Percentiles rank a stretch among this genome's conserved stretches.
Conservation (phyloP, 2,329 filamentous ascomycete species). For the Alternaria consortialis region DNA sequence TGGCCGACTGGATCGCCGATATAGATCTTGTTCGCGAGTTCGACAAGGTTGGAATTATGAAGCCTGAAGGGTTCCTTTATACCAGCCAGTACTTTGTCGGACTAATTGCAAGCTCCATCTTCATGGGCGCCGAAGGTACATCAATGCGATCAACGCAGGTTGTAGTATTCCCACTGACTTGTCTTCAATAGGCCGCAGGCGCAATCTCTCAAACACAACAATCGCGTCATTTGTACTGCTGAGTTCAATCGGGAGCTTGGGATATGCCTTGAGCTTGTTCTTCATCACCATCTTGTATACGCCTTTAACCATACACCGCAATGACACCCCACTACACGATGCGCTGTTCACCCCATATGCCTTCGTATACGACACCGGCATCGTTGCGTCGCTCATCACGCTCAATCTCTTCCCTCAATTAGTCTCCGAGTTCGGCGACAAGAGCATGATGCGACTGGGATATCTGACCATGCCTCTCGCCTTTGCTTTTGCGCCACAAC, state of each 20-base stretch:
- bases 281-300: slow-evolving; percentile 67
- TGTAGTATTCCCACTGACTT: slow-evolving; percentile 4
- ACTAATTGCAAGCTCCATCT: slow-evolving; percentile 64
- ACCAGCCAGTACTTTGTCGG: slow-evolving; percentile 67
- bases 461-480: slow-evolving; percentile 45
- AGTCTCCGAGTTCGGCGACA: slow-evolving; percentile 31
- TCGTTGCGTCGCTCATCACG: slow-evolving; percentile 58
- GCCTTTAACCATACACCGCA: slow-evolving; percentile 57
- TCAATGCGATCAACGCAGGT: background rate
- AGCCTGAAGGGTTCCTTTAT: slow-evolving; percentile 68
- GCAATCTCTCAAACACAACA: slow-evolving; percentile 60
- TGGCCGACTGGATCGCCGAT: slow-evolving; percentile 64
- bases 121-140: slow-evolving; percentile 66
- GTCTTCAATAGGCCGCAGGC: slow-evolving; percentile 55
- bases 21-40: slow-evolving; percentile 63
- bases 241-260: slow-evolving; percentile 67
- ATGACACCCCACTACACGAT: slow-evolving; percentile 39
- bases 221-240: slow-evolving; percentile 66
- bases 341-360: slow-evolving; percentile 48
- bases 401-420: slow-evolving; percentile 52
- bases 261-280: slow-evolving; percentile 71
- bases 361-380: slow-evolving; percentile 50
- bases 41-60: slow-evolving; percentile 64
- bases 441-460: slow-evolving; percentile 34
- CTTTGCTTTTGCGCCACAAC: slow-evolving; percentile 48